Conservation (phyloP, 305 asterid species). For the Solanum hybrid region DNA sequence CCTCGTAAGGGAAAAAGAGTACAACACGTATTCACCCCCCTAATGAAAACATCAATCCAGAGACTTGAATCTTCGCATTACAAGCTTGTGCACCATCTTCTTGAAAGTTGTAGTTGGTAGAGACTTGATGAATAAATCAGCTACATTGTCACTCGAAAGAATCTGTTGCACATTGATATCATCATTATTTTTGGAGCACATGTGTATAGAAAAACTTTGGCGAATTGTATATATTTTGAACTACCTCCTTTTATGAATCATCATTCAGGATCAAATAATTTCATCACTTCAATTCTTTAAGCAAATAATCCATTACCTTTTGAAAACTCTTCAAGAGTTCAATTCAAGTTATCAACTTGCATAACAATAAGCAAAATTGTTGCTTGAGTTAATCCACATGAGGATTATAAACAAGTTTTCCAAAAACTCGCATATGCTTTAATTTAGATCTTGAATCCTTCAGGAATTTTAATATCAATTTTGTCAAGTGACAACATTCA, state of each 20-base stretch:
- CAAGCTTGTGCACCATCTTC: not conserved
- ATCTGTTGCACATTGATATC: not conserved
- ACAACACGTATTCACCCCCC: not conserved
- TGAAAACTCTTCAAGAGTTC: not conserved
- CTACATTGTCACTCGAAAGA: not conserved
- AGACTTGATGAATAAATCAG: not conserved
- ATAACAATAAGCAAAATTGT: not conserved
- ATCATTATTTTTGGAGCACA: not conserved
- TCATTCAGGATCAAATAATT: not conserved
- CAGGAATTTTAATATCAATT: too few relatives aligned
- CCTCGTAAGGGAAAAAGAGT: not conserved
- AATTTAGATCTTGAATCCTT: not conserved
- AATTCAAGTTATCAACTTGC: not conserved
- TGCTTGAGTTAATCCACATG: not conserved
- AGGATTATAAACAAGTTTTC: not conserved
- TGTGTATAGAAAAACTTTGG: not conserved
- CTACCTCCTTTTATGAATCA: not conserved
- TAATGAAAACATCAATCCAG: not conserved
- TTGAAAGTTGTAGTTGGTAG: not conserved
- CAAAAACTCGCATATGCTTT: not conserved
- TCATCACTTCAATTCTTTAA: not conserved
- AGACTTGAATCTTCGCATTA: not conserved
- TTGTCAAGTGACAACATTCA: not conserved
- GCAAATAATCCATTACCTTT: not conserved
- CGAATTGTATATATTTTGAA: not conserved